Evolutionary conservation across 768 basidiomycete species (phyloP), one percentile per base, ranked within the genome.

Genomic region (Dioszegia crocea): DNA sequence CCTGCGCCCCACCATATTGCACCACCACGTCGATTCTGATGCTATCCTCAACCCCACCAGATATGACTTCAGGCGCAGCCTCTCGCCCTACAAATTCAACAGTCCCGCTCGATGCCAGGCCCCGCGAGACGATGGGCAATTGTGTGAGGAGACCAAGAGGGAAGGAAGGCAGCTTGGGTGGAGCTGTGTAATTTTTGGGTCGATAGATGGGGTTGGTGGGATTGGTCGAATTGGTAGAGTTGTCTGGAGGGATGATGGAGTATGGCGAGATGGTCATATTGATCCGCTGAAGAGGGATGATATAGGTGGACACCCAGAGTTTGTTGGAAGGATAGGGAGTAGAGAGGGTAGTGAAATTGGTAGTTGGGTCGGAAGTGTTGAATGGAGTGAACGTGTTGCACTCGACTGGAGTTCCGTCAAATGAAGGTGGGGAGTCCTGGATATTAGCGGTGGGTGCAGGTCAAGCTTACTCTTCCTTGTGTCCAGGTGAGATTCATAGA

Each of bases 21-120:
- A 70, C 60, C 9, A 75, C 57, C 17, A 77, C 74, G 56, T 77
- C 76, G 0, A 77, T 61, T 6, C 63, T 19, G 23, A 77, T 62
- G 23, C 57, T 51, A 1, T 65, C 68, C 31, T 73, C 66, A 30
- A 44, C 29, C 4, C 71, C 73, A 11, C 64, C 64, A 1, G 45
- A 56, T 30, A 65, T 51, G 9, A 65, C 31, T n/a, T 60, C 49
- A 24, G 43, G 38, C 10, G 61, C 57, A 8, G 55, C 63, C 24
- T 74, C 71, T 8, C 57, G 33, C 0, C 76, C 76, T 4, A 77
- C 27, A 39, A 77, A 62, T 30, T 70, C 62, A 2, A 75, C 39
- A 8, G 65, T 67, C 1, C 76, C 76, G 4, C 58, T 59, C 4
- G 70, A 62, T 3, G 65, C 66, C 21, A 75, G 57, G 11, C 76